Percentiles rank a stretch among this genome's conserved stretches.
These are phyloP conservation scores for Persicaria maculosa DNA, from an alignment of 148 eudicot species.

Conservation along the genomic window DNA sequence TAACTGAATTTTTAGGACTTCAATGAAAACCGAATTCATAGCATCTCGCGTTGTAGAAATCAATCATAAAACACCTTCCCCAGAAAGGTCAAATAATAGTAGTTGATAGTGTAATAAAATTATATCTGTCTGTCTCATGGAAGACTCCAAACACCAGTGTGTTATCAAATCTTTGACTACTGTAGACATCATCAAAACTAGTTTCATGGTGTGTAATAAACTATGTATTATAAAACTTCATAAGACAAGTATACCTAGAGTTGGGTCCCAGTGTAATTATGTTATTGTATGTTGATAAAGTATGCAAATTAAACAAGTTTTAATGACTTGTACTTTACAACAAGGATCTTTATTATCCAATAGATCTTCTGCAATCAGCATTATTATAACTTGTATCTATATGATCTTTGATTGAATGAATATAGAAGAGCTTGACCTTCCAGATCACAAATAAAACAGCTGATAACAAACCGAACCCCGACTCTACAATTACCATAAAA, in stretches of 20 bases:
- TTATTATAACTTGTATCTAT: not conserved
- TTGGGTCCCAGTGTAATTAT: not conserved
- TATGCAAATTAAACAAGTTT: conserved; percentile 5
- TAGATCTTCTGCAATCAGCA: not conserved
- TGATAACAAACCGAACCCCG: not conserved
- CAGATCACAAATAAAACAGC: not conserved
- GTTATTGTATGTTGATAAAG: conserved; percentile 7
- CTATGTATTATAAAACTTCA: not conserved
- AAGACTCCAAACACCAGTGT: not conserved
- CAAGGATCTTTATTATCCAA: conserved; percentile 2
- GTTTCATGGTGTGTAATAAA: not conserved
- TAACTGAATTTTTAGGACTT: not conserved
- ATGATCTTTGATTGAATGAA: not conserved
- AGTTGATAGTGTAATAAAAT: not conserved
- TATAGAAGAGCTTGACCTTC: not conserved
- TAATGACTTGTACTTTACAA: not conserved
- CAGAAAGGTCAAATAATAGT: not conserved
- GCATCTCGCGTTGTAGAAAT: not conserved
- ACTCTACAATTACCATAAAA: not conserved
- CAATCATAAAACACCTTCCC: not conserved
- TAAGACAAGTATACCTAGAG: not conserved
- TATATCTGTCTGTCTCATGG: not conserved
- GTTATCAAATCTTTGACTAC: not conserved
- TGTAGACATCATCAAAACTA: not conserved
- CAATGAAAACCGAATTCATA: not conserved